Base-by-base conservation (phyloP, 2,329 filamentous ascomycete species). In the Apiospora rasikravindrae region DNA sequence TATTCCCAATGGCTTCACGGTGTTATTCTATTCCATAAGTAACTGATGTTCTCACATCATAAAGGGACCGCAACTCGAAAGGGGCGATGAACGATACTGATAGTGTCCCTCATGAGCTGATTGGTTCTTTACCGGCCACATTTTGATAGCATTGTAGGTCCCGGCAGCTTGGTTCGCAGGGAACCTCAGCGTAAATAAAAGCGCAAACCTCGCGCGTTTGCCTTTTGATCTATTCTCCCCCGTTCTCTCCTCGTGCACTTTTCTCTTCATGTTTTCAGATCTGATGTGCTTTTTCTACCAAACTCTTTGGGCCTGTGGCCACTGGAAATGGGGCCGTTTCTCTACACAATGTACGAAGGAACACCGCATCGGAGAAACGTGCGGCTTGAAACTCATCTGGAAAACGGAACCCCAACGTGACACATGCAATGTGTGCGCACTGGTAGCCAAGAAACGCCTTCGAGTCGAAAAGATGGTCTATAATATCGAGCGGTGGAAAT, bases 221-320 rank as follows among this genome's bases (percentile, higher is more conserved):
- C 49, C 51, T 29, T 7, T 47, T 13, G 40, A 42, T 11, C 40
- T 10, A 42, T 47, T 47, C 44, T 47, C 44, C 11, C 40, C 40
- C 40, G 40, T 42, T 42, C 4, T 42, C 11, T 47, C 44, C 16
- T 22, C 3, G 16, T 47, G 6, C 16, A 47, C 16, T 47, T 47
- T 24, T 49, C 53, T 19, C 53, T 29, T 61, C 16, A 22, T 61
- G 33, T 37, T 37, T 16, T 37, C 10, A 61, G 26, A 61, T 61
- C 1, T 22, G 4, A 98, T 98, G 96, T 98, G 96, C 87, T 98
- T 96, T 88, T 98, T 95, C 87, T 94, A 98, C 80, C 93, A 96
- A 84, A 94, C 92, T 82, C 89, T 90, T 77, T 98, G 93, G 89
- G 83, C 84, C 72, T 98, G 96, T 85, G 93, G 93, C 80, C 95